Base-by-base conservation (phyloP, 164 flowering plant genomes). In the Liquidambar formosana region DNA sequence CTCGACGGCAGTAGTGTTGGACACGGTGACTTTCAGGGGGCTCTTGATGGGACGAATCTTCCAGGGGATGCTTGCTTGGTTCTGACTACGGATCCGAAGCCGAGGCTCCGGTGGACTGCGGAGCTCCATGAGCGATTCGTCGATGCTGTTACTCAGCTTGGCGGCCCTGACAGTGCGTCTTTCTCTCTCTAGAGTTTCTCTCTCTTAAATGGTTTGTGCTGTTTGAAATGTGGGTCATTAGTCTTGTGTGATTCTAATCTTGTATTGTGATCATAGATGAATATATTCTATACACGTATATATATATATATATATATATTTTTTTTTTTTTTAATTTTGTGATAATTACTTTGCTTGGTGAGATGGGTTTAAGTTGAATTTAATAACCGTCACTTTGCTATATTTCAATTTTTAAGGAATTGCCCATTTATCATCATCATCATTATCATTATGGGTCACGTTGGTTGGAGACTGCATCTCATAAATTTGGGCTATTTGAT, bases 81-180 rank as follows among this genome's bases (percentile, higher is more conserved):
- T 25, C 72, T 85, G 44, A 85, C 91, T 13, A 64, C 91, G 26
- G 90, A 86, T 78, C 90, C 90, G 18, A 86, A 84, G 76, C 90
- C 90, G 27, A 76, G 90, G 4, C 88, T 86, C 38, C 77, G 90
- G 2, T 86, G 90, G 90, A 86, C 88, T 38, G 76, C 85, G 1
- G 90, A 86, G 77, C 88, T 86, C 54, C 90, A 86, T 52, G 90
- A 86, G 71, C 70, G 90, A 23, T 86, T 86, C 66, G 80, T 86
- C 3, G 90, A 86, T 66, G 90, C 89, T 43, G 89, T 86, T 33
- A 76, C 88, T 43, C 89, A 86, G 76, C 86, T 86, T 14, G 89
- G 89, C 48, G 89, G 89, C 47, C 86, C 89, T 18, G 88, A 84
- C 44, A 86, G 89, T 86, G 46, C 54, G 81, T 76, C 0, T 13